phyloP scores from a whole-genome alignment of 257 asterid species.

The Ehretia macrophylla region DNA sequence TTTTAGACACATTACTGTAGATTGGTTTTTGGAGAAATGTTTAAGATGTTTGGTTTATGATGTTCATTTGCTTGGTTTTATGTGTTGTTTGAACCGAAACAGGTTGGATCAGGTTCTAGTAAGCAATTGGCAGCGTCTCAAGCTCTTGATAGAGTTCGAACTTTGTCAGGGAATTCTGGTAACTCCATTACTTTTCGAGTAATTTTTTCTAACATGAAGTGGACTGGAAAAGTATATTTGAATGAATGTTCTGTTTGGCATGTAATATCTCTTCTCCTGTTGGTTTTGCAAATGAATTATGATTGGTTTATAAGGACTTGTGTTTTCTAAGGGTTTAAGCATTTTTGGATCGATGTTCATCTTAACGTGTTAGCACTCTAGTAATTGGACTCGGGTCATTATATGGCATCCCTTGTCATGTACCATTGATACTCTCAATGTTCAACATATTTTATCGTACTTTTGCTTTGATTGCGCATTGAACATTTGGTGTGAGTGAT shows the following conservation, averaged over 20 bases:
- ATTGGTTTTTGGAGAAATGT: too few relatives aligned
- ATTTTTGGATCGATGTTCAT: too few relatives aligned
- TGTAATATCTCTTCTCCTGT: not conserved
- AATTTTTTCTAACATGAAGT: too few relatives aligned
- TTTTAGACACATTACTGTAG: too few relatives aligned
- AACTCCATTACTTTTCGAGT: conserved; percentile 1
- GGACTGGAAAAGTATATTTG: too few relatives aligned
- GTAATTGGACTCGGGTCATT: too few relatives aligned
- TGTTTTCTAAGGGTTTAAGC: not conserved
- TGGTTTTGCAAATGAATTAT: not conserved
- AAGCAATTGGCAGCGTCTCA: conserved; percentile 40
- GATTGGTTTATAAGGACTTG: not conserved
- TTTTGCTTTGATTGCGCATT: not conserved
- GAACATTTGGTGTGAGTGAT: not conserved
- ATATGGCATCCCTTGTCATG: too few relatives aligned
- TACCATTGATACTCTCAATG: too few relatives aligned
- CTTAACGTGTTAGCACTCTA: too few relatives aligned
- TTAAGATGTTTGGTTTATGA: too few relatives aligned
- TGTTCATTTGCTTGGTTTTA: not conserved
- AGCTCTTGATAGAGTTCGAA: conserved; percentile 45
- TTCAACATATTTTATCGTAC: too few relatives aligned
- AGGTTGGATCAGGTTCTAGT: conserved; percentile 72
- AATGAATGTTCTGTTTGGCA: not conserved
- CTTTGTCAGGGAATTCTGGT: conserved; percentile 75
- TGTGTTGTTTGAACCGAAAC: conserved; percentile 24